Percentiles rank a stretch among this genome's conserved stretches.
Evolutionary conservation across 352 stramenopile genomes (phyloP).

Genomic region (Peronospora destructor): DNA sequence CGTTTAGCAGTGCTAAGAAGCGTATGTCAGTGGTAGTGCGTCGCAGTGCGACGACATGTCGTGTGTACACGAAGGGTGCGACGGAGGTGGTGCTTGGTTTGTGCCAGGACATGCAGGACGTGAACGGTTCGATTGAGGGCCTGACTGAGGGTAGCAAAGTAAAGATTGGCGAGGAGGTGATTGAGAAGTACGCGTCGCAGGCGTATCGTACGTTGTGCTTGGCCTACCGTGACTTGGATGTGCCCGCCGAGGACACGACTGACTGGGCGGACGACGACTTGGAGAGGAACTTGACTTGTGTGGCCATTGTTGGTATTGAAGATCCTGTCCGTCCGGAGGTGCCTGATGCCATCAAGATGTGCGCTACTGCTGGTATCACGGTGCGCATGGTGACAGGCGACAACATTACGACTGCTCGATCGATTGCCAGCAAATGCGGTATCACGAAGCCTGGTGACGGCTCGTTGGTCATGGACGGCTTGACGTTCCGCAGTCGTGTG

Average conservation of each 20-base stretch:
- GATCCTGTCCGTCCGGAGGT: conserved; percentile 47
- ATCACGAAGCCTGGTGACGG: conserved; percentile 41
- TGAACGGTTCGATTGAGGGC: conserved; percentile 34
- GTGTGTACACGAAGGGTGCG: conserved; percentile 57
- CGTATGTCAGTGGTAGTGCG: conserved; percentile 61
- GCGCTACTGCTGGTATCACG: conserved; percentile 39
- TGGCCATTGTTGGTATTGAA: conserved; percentile 47
- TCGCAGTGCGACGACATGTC: conserved; percentile 33
- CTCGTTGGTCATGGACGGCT: conserved; percentile 51
- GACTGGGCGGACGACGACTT: conserved; percentile 52
- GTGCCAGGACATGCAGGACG: conserved; percentile 36
- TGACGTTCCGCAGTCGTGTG: conserved; percentile 44
- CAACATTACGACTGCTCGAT: conserved; percentile 46
- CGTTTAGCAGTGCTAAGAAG: conserved; percentile 64
- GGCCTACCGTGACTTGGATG: conserved; percentile 65
- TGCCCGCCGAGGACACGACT: conserved; percentile 23
- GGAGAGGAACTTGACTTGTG: conserved; percentile 47
- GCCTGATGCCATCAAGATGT: conserved; percentile 38
- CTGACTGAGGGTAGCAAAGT: conserved; percentile 29
- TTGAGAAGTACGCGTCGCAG: conserved; percentile 70
- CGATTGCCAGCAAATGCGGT: conserved; percentile 50
- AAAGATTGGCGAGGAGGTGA: conserved; percentile 38
- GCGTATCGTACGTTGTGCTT: conserved; percentile 77
- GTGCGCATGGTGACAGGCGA: conserved; percentile 55
- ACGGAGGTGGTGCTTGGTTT: conserved; percentile 51